Evolutionary conservation across 768 basidiomycete species (phyloP).

Genomic region (Kwoniella dendrophila): DNA sequence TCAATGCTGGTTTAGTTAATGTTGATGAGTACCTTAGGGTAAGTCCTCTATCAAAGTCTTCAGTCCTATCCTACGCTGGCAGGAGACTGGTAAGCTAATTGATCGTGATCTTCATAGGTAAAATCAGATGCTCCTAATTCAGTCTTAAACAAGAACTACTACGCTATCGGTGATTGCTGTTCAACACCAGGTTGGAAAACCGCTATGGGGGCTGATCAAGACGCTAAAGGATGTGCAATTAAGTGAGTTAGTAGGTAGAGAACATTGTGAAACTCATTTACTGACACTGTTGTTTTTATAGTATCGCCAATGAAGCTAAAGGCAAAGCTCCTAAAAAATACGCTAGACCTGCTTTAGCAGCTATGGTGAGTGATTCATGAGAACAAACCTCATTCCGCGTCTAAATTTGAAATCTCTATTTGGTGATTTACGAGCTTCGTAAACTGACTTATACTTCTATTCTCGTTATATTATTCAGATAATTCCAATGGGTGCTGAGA

Average conservation of each 20-base stretch:
- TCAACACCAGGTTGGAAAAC: constrained; percentile 41
- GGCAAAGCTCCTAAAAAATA: constrained; percentile 20
- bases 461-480: background rate
- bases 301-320: constrained; percentile 27
- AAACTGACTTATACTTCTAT: background rate
- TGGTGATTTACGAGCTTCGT: background rate
- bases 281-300: background rate
- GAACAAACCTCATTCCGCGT: background rate
- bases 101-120: constrained; percentile 19
- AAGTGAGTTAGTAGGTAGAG: constrained; percentile 24
- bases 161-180: constrained; percentile 43
- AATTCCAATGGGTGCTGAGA: constrained; percentile 27
- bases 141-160: constrained; percentile 34
- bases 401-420: background rate
- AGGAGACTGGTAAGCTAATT: background rate
- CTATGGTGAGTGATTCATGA: constrained; percentile 68
- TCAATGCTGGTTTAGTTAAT: constrained; percentile 29
- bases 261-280: background rate
- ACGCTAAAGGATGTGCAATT: constrained; percentile 21
- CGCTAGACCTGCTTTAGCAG: constrained; percentile 70
- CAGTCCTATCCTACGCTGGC: too few species aligned
- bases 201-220: constrained; percentile 26
- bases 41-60: constrained; percentile 1
- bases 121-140: constrained; percentile 25
- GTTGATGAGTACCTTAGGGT: constrained; percentile 40